Evolutionary conservation across 768 basidiomycete genomes (phyloP), one percentile per base, ranked within the genome.

Genomic region (Multifurca ochricompacta): DNA sequence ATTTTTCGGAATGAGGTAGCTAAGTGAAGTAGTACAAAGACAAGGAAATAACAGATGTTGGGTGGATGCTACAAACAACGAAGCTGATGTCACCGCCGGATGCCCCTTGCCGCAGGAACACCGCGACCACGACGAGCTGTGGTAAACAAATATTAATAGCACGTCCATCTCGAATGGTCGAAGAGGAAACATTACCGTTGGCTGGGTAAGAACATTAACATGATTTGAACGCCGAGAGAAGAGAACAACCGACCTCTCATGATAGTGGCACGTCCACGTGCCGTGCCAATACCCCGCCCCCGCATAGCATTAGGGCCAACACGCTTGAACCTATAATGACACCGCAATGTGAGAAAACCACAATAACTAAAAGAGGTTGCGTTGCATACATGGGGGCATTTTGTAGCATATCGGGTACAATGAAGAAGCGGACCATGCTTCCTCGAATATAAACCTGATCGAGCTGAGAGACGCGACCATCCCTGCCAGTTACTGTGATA

Each of bases 361-460:
- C 21, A 21, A 4, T 10, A 23, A 23, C 30, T 27, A 31, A 56
- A 42, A 57, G 18, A 23, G 55, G 36, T 54, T 39, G 34, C 39
- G 59, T 51, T 51, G 74, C 89, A 68, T 67, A 94, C 96, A 99
- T 99, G 18, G 96, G 96, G 13, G 96, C 96, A 69, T 98, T 98
- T 68, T 97, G 90, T 62, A 99, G 75, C 90, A 99, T 97, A 71
- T 98, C 96, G 51, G 96, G 96, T 19, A 99, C 96, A 69, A 98
- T 97, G 74, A 98, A 95, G 77, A 96, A 98, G 61, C 96, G 80
- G 61, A 97, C 77, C 90, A 97, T 96, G 69, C 92, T 94, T 54
- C 96, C 96, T 63, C 96, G 79, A 63, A 99, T 99, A 72, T 99
- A 99, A 30, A 97, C 95, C 70, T 97, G 95, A 74, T 98, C 96